These are phyloP conservation scores for Boletus vinaceobasis DNA, from an alignment of 768 basidiomycete species.

Conservation along the genomic window DNA sequence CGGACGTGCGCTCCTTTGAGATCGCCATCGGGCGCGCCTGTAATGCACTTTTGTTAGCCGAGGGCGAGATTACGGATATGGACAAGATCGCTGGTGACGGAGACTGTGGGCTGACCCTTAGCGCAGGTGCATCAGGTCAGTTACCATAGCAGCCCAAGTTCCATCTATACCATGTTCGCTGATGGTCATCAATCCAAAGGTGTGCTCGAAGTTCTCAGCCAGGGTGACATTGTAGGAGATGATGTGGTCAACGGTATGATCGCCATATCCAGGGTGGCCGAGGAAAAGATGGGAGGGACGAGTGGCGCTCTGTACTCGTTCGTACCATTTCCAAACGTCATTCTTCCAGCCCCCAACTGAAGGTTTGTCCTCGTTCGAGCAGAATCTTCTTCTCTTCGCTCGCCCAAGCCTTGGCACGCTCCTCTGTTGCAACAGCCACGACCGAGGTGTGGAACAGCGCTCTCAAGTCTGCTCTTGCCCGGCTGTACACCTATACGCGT, in stretches of 20 bases:
- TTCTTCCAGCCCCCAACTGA: neutral
- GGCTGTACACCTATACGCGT: conserved; percentile 79
- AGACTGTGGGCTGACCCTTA: conserved; percentile 65
- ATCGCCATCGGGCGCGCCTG: conserved; percentile 57
- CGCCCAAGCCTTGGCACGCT: conserved; percentile 62
- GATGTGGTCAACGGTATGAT: conserved; percentile 67
- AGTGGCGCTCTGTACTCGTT: conserved; percentile 90
- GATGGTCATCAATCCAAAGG: conserved; percentile 35
- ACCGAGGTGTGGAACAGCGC: conserved; percentile 58
- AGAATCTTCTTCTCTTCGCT: conserved; percentile 92
- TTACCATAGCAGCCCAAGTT: neutral
- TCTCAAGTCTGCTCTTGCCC: conserved; percentile 52
- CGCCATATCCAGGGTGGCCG: conserved; percentile 67
- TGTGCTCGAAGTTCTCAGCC: conserved; percentile 54
- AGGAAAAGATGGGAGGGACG: conserved; percentile 88
- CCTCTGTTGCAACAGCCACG: conserved; percentile 32
- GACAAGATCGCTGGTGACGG: conserved; percentile 94
- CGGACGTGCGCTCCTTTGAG: conserved; percentile 50
- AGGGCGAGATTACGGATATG: conserved; percentile 87
- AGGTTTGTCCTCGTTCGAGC: neutral
- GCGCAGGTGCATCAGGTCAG: conserved; percentile 71
- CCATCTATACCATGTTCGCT: neutral
- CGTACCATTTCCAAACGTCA: conserved; percentile 28
- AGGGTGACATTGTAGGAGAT: conserved; percentile 54
- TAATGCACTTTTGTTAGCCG: conserved; percentile 65